These are phyloP conservation scores for Sarocladium oryzae DNA, from an alignment of 2,329 filamentous ascomycete genomes.

Conservation along the genomic window DNA sequence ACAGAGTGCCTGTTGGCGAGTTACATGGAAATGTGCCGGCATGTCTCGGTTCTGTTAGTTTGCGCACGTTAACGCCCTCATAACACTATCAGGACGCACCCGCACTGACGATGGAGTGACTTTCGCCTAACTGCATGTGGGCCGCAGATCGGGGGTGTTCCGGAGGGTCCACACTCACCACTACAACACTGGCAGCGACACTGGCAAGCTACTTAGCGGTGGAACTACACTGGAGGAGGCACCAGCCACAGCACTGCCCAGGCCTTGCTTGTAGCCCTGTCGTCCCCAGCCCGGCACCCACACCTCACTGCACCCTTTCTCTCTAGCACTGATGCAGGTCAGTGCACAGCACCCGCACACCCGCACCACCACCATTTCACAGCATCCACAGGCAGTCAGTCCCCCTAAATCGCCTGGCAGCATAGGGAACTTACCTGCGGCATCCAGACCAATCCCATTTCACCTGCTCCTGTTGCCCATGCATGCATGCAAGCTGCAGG, in stretches of 20 bases:
- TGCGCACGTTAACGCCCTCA: too few relatives aligned
- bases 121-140: too few relatives aligned
- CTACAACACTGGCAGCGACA: not conserved
- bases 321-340: conserved; percentile 2
- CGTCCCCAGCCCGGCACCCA: not conserved
- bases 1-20: too few relatives aligned
- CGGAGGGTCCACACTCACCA: conserved; percentile 5
- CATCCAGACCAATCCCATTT: not conserved
- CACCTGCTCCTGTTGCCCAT: conserved; percentile 4
- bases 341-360: conserved; percentile 4
- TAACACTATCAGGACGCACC: too few relatives aligned
- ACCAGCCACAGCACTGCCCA: not conserved
- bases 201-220: not conserved
- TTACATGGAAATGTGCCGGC: too few relatives aligned
- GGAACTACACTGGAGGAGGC: not conserved
- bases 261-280: not conserved
- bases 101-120: too few relatives aligned
- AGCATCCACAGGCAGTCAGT: not conserved
- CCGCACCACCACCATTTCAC: not conserved
- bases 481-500: not conserved
- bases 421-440: not conserved
- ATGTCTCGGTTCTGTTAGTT: too few relatives aligned
- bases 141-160: too few relatives aligned
- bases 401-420: not conserved
- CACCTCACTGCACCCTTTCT: not conserved